Percentiles rank a stretch among this genome's conserved stretches.
Conservation (phyloP, 257 asterid species). For the Nicotiana knightiana region DNA sequence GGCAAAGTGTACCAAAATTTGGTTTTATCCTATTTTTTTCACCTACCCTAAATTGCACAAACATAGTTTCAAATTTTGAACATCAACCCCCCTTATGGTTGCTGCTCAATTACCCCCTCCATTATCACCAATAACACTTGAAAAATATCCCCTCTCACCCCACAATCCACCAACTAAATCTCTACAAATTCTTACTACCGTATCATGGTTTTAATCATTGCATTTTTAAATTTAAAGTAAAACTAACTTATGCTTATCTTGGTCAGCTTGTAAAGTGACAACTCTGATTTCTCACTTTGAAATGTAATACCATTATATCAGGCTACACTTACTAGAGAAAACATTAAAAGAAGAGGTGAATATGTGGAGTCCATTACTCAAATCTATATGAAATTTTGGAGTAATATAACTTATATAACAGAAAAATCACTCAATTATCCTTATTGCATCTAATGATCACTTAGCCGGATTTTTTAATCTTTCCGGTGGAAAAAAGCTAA, state of each 20-base stretch:
- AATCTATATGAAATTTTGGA: too few species aligned
- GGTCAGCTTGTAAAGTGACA: background rate
- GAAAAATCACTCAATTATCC: too few species aligned
- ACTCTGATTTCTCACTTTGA: background rate
- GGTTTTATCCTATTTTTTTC: slow-evolving; percentile 16
- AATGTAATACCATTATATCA: too few species aligned
- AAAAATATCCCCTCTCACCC: slow-evolving; percentile 3
- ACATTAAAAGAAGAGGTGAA: too few species aligned
- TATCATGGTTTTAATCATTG: slow-evolving; percentile 35
- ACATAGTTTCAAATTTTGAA: slow-evolving; percentile 66
- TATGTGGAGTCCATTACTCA: too few species aligned
- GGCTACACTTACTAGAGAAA: too few species aligned
- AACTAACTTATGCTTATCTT: slow-evolving; percentile 16
- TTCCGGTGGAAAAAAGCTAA: too few species aligned
- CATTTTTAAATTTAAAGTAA: slow-evolving; percentile 30
- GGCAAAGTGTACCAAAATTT: slow-evolving; percentile 31
- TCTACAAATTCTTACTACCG: background rate
- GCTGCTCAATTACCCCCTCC: slow-evolving; percentile 12
- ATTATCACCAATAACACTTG: background rate
- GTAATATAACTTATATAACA: too few species aligned
- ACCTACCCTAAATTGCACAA: slow-evolving; percentile 30
- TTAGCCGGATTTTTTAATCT: too few species aligned
- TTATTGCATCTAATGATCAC: too few species aligned
- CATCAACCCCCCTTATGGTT: slow-evolving; percentile 1
- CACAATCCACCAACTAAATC: slow-evolving; percentile 2